Percentiles rank a stretch among this genome's conserved stretches.
Evolutionary conservation across 306 rosid genomes (phyloP).

Genomic region (Vigna angularis): DNA sequence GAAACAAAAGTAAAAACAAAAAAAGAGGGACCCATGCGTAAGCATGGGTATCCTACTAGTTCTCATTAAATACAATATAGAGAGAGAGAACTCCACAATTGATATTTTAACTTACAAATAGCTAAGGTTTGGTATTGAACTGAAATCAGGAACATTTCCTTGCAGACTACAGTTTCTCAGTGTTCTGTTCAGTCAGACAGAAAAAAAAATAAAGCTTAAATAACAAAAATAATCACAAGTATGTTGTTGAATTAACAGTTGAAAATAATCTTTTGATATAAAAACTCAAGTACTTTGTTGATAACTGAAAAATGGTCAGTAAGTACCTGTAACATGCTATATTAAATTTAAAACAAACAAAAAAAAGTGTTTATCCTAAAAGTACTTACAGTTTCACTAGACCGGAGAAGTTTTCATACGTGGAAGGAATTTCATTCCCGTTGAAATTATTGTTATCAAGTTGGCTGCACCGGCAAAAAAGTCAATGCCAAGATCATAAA

Average conservation of each 20-base stretch:
- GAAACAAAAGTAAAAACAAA: no score
- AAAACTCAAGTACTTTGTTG: neutral
- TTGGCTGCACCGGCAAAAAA: constrained; percentile 53
- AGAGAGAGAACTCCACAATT: neutral
- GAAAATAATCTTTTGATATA: constrained; percentile 7
- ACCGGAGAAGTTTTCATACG: constrained; percentile 44
- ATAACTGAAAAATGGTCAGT: constrained; percentile 1
- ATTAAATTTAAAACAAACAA: constrained; percentile 16
- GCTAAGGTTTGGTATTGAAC: constrained; percentile 58
- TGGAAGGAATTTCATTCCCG: constrained; percentile 54
- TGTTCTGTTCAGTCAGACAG: constrained; percentile 67
- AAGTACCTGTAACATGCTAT: constrained; percentile 25
- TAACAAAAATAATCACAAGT: constrained; percentile 1
- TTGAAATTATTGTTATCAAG: constrained; percentile 60
- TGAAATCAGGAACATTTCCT: constrained; percentile 84
- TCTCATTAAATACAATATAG: neutral
- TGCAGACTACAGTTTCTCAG: constrained; percentile 84
- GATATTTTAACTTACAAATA: constrained; percentile 70
- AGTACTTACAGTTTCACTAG: constrained; percentile 57
- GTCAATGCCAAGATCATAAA: neutral
- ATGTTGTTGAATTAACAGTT: constrained; percentile 25
- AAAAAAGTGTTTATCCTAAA: neutral
- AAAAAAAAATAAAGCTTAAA: constrained; percentile 29
- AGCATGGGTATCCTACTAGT: no score
- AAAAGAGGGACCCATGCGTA: no score